These are phyloP conservation scores for Blastocystis sp. DNA, from an alignment of 352 stramenopile genomes.

Conservation along the genomic window DNA sequence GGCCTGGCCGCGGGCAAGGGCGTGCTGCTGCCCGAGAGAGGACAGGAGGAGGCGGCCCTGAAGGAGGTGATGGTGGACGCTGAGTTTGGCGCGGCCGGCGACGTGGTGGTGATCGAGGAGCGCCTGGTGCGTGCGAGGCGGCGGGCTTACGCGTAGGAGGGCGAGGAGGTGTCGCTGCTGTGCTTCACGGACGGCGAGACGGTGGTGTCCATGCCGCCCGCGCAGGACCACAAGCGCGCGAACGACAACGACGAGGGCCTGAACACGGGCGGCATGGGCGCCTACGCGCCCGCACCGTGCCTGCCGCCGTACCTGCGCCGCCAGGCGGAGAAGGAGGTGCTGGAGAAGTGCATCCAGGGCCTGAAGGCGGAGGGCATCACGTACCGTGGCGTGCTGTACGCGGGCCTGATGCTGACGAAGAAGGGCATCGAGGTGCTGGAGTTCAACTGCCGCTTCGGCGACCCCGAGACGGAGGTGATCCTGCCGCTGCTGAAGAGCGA, in stretches of 20 bases:
- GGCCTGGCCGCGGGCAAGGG: slow-evolving; percentile 97
- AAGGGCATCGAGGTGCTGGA: slow-evolving; percentile 88
- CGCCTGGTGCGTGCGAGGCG: slow-evolving; percentile 84
- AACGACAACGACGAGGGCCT: slow-evolving; percentile 91
- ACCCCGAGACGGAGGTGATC: slow-evolving; percentile 97
- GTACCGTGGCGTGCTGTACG: slow-evolving; percentile 97
- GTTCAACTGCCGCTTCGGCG: slow-evolving; percentile 98
- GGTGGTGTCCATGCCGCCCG: slow-evolving; percentile 88
- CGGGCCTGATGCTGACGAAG: slow-evolving; percentile 92
- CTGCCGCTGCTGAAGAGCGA: slow-evolving; percentile 91
- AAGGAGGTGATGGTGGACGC: slow-evolving; percentile 93
- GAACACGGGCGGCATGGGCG: slow-evolving; percentile 98
- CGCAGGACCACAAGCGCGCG: slow-evolving; percentile 98
- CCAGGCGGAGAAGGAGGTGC: slow-evolving; percentile 79
- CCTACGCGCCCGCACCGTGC: slow-evolving; percentile 92
- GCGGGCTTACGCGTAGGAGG: not conserved
- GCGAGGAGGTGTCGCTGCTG: slow-evolving; percentile 90
- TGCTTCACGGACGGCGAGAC: slow-evolving; percentile 93
- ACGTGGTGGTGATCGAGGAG: slow-evolving; percentile 96
- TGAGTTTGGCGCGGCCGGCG: slow-evolving; percentile 85
- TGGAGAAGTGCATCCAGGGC: slow-evolving; percentile 78
- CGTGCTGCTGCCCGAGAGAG: slow-evolving; percentile 89
- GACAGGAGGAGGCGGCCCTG: slow-evolving; percentile 84
- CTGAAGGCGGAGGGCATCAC: slow-evolving; percentile 89
- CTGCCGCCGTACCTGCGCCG: slow-evolving; percentile 86